Evolutionary conservation across 768 basidiomycete genomes (phyloP), one percentile per base, ranked within the genome.

Genomic region (Tylopilus balloui): DNA sequence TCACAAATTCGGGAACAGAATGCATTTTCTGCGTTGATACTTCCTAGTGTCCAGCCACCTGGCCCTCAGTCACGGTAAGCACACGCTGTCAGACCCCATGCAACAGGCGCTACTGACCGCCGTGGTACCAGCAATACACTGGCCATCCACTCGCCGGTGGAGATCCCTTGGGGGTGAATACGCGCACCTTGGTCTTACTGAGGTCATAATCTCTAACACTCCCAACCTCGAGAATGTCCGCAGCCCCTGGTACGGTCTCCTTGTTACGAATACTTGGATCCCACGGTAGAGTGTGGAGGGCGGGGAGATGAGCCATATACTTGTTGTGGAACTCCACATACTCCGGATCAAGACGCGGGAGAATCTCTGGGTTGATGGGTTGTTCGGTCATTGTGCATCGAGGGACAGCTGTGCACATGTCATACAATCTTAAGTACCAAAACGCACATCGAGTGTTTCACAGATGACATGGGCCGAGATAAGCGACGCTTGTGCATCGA

Each of bases 41-140:
- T 80, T 0, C 87, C 87, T 2, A 88, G 70, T 0, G 85, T 86
- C 87, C 87, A 88, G 28, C 87, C 87, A 35, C 87, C 86, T 84
- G 55, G 42, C 17, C 12, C 5, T 39, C 42, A 15, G 11, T n/a
- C n/a, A n/a, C n/a, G n/a, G 37, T 53, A 21, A 58, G 35, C 4
- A 37, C 15, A 27, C 13, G 4, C 14, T 15, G 24, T 21, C 14
- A 17, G 15, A 36, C 4, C 7, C 25, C 14, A 4, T 34, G 4
- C 13, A 32, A 36, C 8, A 31, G 13, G 11, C 10, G 6, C 15
- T 9, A 55, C 74, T 47, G 51, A 78, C 86, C 86, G 45, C 87
- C 87, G 53, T 88, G 87, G 61, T 82, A 86, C 73, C 77, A 88
- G 37, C 86, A 74, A 51, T 88, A 78, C 2, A 80, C 76, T 0